Evolutionary conservation across 108 stramenopile genomes (phyloP).

Genomic region (Conticribra guillardii): DNA sequence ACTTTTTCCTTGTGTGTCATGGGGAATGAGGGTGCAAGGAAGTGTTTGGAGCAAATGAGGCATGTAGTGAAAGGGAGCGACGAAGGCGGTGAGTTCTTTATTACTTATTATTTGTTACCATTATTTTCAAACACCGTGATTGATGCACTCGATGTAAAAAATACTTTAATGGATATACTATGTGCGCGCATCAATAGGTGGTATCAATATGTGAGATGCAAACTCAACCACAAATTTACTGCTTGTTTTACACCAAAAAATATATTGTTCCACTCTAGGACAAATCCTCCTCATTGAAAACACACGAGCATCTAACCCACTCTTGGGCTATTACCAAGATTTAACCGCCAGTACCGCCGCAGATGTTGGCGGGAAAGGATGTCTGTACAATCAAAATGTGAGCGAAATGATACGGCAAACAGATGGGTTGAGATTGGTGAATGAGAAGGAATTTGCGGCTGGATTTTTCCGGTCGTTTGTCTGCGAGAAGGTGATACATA

Average conservation of each 20-base stretch:
- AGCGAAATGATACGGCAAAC: slow-evolving; percentile 60
- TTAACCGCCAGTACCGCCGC: slow-evolving; percentile 74
- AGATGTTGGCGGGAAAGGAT: slow-evolving; percentile 84
- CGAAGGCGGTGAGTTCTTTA: slow-evolving; percentile 30
- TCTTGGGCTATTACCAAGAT: slow-evolving; percentile 84
- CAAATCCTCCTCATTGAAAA: slow-evolving; percentile 84
- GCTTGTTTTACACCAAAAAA: slow-evolving; percentile 8
- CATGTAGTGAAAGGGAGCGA: slow-evolving; percentile 58
- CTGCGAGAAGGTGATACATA: slow-evolving; percentile 37
- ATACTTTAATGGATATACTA: no score
- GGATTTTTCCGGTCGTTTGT: slow-evolving; percentile 82
- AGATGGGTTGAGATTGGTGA: slow-evolving; percentile 46
- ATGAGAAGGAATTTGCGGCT: slow-evolving; percentile 57
- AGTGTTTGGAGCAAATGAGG: slow-evolving; percentile 67
- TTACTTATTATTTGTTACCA: no score
- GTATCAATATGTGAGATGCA: no score
- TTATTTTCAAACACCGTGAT: no score
- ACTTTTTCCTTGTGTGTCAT: slow-evolving; percentile 86
- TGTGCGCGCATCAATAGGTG: no score
- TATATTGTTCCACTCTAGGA: slow-evolving; percentile 7
- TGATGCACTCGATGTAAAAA: no score
- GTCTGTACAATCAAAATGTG: slow-evolving; percentile 89
- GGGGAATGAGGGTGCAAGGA: slow-evolving; percentile 70
- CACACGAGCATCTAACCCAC: slow-evolving; percentile 67
- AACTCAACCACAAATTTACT: no score